Base-by-base conservation (phyloP, 345 rosid genomes). In the Erysimum cheiranthoides region DNA sequence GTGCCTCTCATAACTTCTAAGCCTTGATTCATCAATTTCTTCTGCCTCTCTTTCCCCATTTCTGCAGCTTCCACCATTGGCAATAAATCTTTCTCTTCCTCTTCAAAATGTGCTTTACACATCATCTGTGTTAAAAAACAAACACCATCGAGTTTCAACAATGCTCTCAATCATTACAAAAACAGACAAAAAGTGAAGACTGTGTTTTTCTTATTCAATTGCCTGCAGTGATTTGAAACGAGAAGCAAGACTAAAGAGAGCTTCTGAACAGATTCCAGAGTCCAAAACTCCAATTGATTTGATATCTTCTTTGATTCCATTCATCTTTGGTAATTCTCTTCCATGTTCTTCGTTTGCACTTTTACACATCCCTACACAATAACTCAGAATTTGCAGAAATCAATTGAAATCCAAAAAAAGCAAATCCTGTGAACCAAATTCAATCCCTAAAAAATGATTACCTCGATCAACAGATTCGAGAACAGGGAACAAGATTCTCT, bases 271-370 rank as follows among this genome's bases (percentile, higher is more conserved):
- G 14, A 74, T 75, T 2, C 84, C 89, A 32, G 81, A 71, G 5
- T 88, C 84, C 57, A 90, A 56, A 6, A 88, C 96, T 30, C 75
- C 86, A 74, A 86, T 79, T 6, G 92, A 83, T 75, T 90, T 90
- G 51, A 90, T 88, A 70, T 81, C 85, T 78, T 90, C 91, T 80
- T 82, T 88, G 74, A 88, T 88, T 36, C 93, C 93, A 77, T 88
- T 88, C 90, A 88, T 86, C 73, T 74, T 59, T 17, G 96, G 96
- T 6, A 90, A 84, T 66, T 83, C 85, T 87, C 90, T 86, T 25
- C 86, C 91, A 69, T 90, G 96, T 49, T 88, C 90, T 43, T 81
- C 86, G 27, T 78, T 82, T 10, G 93, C 93, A 49, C 75, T 83
- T 76, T 82, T 85, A 43, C 96, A 90, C 52, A 88, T 42, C 49